phyloP scores from a whole-genome alignment of 192 early-diverging fungal species.

The Linnemannia schmuckeri region DNA sequence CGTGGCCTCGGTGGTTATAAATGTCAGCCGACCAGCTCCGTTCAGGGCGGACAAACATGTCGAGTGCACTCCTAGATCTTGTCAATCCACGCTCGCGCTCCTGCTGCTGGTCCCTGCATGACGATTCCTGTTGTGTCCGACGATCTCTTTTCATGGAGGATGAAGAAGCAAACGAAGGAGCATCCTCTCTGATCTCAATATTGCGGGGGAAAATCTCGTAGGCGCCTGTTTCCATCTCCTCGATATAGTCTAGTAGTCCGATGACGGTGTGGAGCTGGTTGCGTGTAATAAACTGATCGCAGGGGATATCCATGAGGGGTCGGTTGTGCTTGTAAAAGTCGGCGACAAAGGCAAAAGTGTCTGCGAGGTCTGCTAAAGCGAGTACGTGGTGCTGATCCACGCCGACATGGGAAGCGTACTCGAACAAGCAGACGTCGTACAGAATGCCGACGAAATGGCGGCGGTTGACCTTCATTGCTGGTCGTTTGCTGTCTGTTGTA shows the following conservation, averaged over 20 bases:
- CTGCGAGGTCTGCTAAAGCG: slow-evolving; percentile 41
- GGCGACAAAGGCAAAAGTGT: slow-evolving; percentile 40
- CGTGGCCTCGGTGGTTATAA: slow-evolving; percentile 17
- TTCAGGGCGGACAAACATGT: neutral
- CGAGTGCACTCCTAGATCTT: neutral
- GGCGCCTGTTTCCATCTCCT: slow-evolving; percentile 35
- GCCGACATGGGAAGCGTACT: slow-evolving; percentile 33
- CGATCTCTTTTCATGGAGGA: slow-evolving; percentile 28
- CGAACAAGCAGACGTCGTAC: slow-evolving; percentile 47
- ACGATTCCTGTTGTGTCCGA: neutral
- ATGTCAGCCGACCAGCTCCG: slow-evolving; percentile 17
- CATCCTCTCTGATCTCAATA: slow-evolving; percentile 38
- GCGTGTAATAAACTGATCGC: slow-evolving; percentile 47
- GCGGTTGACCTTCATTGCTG: slow-evolving; percentile 42
- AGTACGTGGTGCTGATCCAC: slow-evolving; percentile 14
- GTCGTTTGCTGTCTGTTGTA: neutral
- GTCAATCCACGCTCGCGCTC: neutral
- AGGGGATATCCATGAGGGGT: slow-evolving; percentile 41
- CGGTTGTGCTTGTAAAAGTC: slow-evolving; percentile 55
- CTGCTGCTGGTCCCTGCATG: neutral
- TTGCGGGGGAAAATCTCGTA: slow-evolving; percentile 38
- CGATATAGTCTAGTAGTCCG: slow-evolving; percentile 45
- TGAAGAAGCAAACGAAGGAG: slow-evolving; percentile 35
- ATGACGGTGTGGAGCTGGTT: slow-evolving; percentile 49
- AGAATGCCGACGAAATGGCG: slow-evolving; percentile 46